These are phyloP conservation scores for Leccinum subatratum DNA, from an alignment of 1,284 basidiomycete species.

Conservation along the genomic window DNA sequence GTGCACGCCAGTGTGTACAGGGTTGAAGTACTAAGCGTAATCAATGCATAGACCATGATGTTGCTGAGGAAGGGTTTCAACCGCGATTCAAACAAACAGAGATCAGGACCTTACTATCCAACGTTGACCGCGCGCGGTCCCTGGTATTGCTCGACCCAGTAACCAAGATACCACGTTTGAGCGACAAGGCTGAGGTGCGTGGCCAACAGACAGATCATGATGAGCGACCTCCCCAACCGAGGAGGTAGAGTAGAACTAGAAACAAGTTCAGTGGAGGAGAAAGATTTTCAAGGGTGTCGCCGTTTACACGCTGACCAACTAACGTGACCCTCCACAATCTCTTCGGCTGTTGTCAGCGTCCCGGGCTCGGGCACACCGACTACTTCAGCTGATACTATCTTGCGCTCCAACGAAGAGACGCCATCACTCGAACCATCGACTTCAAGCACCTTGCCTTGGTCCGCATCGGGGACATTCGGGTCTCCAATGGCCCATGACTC, in stretches of 20 bases:
- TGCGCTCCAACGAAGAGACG: background rate
- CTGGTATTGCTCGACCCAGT: constrained; percentile 50
- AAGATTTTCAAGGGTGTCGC: background rate
- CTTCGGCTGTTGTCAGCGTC: constrained; percentile 56
- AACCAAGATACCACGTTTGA: constrained; percentile 50
- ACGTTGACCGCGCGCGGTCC: constrained; percentile 29
- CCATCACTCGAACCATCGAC: background rate
- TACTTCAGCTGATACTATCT: background rate
- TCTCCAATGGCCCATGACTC: constrained; percentile 37
- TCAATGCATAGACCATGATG: constrained; percentile 2
- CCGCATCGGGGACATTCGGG: background rate
- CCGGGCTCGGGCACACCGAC: constrained; percentile 26
- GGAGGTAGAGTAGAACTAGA: constrained; percentile 34
- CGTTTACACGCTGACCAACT: constrained; percentile 38
- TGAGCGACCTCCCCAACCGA: constrained; percentile 39
- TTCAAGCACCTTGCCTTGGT: background rate
- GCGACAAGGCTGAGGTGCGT: constrained; percentile 30
- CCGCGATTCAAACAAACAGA: background rate
- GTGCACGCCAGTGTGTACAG: constrained; percentile 17
- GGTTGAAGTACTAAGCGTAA: constrained; percentile 1
- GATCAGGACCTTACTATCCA: constrained; percentile 25
- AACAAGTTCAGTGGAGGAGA: background rate
- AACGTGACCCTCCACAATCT: constrained; percentile 57
- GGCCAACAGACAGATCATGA: constrained; percentile 21
- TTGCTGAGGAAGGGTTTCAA: constrained; percentile 1